These are phyloP conservation scores for Patellaria atrata DNA, from an alignment of 495 filamentous ascomycete genomes.

Conservation along the genomic window DNA sequence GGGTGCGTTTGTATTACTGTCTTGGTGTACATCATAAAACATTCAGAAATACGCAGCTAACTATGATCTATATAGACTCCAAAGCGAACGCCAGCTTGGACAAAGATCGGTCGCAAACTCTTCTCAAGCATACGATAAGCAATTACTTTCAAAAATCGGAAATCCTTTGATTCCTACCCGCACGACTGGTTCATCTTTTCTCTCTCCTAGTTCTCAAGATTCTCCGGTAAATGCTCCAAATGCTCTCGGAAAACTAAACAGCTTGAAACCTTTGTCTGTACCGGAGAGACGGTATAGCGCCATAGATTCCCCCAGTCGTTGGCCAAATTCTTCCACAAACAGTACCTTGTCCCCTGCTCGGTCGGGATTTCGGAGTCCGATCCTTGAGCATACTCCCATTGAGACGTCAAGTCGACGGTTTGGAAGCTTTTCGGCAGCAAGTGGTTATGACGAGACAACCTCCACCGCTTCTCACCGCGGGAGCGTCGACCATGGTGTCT, in stretches of 20 bases:
- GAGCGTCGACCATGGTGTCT: conserved; percentile 49
- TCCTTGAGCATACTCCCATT: conserved; percentile 28
- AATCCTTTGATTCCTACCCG: conserved; percentile 45
- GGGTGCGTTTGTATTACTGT: no score
- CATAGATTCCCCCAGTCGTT: conserved; percentile 20
- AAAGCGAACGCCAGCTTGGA: conserved; percentile 44
- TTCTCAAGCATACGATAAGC: conserved; percentile 64
- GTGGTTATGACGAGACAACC: conserved; percentile 26
- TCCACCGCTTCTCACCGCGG: conserved; percentile 34
- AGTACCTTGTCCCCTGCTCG: conserved; percentile 23
- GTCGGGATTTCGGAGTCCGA: conserved; percentile 31
- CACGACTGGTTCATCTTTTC: conserved; percentile 32
- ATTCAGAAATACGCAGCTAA: no score
- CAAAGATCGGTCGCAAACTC: conserved; percentile 42
- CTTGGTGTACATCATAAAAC: no score
- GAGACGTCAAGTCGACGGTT: conserved; percentile 35
- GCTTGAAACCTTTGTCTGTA: conserved; percentile 23
- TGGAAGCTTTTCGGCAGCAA: conserved; percentile 33
- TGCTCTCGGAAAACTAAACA: conserved; percentile 19
- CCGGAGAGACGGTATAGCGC: conserved; percentile 23
- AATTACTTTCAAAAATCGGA: conserved; percentile 62
- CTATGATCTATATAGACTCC: no score
- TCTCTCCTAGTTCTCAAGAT: conserved; percentile 16
- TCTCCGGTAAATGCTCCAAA: conserved; percentile 7
- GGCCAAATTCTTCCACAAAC: no score